A percentile compares a stretch with the other conserved stretches of the same genome.
Evolutionary conservation across 306 rosid genomes (phyloP).

Genomic region (Lathyrus oleraceus): DNA sequence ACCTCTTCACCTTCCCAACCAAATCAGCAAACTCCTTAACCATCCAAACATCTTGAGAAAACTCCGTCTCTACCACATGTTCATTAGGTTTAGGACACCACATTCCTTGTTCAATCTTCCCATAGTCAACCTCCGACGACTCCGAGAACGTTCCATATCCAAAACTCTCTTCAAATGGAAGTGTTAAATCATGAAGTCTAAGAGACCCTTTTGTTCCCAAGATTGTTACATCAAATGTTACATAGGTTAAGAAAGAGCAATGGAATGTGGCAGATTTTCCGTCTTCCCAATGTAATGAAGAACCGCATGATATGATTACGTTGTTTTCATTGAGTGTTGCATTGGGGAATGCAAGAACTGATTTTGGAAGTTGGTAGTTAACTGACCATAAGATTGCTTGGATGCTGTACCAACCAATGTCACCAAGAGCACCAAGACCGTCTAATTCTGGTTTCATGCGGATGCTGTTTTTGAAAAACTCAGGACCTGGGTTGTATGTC

Average conservation of each 20-base stretch:
- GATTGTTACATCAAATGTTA: slow-evolving; percentile 35
- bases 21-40: slow-evolving; percentile 39
- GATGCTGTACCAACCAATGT: slow-evolving; percentile 50
- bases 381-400: slow-evolving; percentile 46
- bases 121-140: slow-evolving; percentile 41
- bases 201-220: slow-evolving; percentile 41
- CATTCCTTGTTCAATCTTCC: slow-evolving; percentile 30
- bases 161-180: slow-evolving; percentile 37
- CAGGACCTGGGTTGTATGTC: slow-evolving; percentile 41
- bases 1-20: slow-evolving; percentile 26
- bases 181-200: slow-evolving; percentile 35
- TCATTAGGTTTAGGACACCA: slow-evolving; percentile 42
- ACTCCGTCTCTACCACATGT: slow-evolving; percentile 36
- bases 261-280: slow-evolving; percentile 40
- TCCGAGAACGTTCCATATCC: slow-evolving; percentile 32
- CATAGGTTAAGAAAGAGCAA: slow-evolving; percentile 36
- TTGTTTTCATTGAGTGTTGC: slow-evolving; percentile 35
- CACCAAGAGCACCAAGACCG: slow-evolving; percentile 51
- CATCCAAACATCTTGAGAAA: slow-evolving; percentile 45
- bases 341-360: slow-evolving; percentile 39
- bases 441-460: slow-evolving; percentile 43
- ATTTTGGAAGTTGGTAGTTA: slow-evolving; percentile 39
- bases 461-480: slow-evolving; percentile 35
- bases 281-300: slow-evolving; percentile 49
- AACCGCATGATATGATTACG: slow-evolving; percentile 45